A percentile compares a stretch with the other conserved stretches of the same genome.
phyloP scores from a whole-genome alignment of 1,139 yeast species.

The Suhomyces taliae region DNA sequence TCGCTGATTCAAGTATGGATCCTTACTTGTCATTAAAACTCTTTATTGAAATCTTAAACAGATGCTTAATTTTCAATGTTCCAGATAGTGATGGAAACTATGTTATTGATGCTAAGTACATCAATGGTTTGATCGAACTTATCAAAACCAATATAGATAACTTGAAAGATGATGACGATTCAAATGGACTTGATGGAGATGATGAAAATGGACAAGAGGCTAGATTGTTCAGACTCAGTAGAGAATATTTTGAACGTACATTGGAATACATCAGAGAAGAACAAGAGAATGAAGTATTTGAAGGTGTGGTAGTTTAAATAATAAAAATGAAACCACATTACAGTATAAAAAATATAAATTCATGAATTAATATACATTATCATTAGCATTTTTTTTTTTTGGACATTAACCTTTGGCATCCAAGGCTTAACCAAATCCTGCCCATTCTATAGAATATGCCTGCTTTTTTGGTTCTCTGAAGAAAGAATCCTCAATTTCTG shows the following conservation, averaged over 20 bases:
- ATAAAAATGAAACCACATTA: not conserved
- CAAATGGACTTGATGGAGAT: constrained; percentile 19
- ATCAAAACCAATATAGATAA: constrained; percentile 74
- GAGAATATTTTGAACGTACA: constrained; percentile 59
- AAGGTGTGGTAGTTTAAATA: constrained; percentile 25
- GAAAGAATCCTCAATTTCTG: too few relatives aligned
- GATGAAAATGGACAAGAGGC: constrained; percentile 34
- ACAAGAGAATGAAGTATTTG: constrained; percentile 61
- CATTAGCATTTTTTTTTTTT: not conserved
- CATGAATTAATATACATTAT: too few relatives aligned
- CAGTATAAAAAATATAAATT: not conserved
- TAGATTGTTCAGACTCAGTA: constrained; percentile 32
- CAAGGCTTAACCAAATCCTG: constrained; percentile 63
- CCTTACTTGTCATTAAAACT: constrained; percentile 73
- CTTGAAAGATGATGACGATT: constrained; percentile 31
- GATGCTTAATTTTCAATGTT: constrained; percentile 80
- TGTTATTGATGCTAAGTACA: constrained; percentile 67
- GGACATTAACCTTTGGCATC: not conserved
- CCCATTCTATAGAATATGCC: constrained; percentile 74
- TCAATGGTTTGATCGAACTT: constrained; percentile 83
- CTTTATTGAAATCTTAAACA: constrained; percentile 84
- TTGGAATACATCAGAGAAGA: constrained; percentile 66
- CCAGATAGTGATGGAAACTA: constrained; percentile 82
- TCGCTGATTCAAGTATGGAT: constrained; percentile 93
- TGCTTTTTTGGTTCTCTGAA: constrained; percentile 20